Evolutionary conservation across 2,329 filamentous ascomycete genomes (phyloP), one percentile per base, ranked within the genome.

Genomic region (Stachybotrys elegans): DNA sequence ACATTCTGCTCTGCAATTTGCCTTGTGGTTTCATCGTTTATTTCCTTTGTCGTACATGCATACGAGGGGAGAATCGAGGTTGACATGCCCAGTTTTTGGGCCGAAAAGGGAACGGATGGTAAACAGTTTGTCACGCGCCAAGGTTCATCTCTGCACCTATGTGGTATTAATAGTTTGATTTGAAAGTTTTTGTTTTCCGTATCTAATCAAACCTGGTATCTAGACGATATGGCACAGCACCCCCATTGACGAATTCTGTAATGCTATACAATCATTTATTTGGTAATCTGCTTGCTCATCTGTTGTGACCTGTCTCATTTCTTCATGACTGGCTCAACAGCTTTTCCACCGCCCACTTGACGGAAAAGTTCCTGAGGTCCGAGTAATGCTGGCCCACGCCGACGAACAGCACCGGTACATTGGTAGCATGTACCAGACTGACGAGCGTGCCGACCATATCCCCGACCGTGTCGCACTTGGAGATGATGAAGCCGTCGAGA

Each of bases 391-490:
- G 81, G 12, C 81, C 81, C 22, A 84, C 80, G 45, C 79, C 93
- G 53, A 98, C 78, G 61, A 98, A 98, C 11, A 97, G 77, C 17
- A 98, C 90, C 0, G 94, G 94, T 37, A 98, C 94, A 22, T 92
- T 89, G 4, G 94, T 98, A 4, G 93, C 92, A 69, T 97, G 92
- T 31, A 98, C 92, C 73, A 98, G 92, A 62, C 88, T 95, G 50
- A 98, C 93, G 51, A 98, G 73, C 3, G 92, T 96, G 54, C 79
- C 90, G 35, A 96, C 90, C 91, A 97, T 97, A 69, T 96, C 92
- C n/a, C 93, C 94, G 29, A 98, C 94, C 0, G 93, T 98, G 69
- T 98, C 93, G 64, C 93, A 97, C 68, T 98, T 98, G 48, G 86
- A 92, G 56, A 98, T 96, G 61, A 98, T 95, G 67, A 98, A 98